Base-by-base conservation (phyloP, 2,329 filamentous ascomycete species). In the Diplodia scrobiculata region DNA sequence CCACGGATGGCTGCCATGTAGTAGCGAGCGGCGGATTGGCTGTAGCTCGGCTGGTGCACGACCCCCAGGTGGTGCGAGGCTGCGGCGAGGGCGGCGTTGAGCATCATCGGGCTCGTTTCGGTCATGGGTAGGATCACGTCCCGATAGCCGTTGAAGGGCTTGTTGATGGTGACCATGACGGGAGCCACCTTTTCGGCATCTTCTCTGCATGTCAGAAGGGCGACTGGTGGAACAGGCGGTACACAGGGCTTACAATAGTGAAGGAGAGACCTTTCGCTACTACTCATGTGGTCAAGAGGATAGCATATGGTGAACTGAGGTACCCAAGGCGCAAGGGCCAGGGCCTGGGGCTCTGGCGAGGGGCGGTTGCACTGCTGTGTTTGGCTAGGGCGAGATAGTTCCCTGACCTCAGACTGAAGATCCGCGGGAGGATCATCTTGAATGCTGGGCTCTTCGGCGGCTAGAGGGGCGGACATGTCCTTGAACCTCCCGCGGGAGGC, bases 401-500 rank as follows among this genome's bases (percentile, higher is more conserved):
- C 48, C 21, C 25, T 51, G 48, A 9, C 17, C 27, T 29, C 25
- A 13, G 25, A 19, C 13, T 17, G 48, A 19, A 17, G 21, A 29
- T 27, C 13, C 3, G 10, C 41, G 41, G 41, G 41, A 19, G 41
- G 41, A 45, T 19, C 41, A 19, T 19, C 9, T 45, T 4, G 41
- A 45, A 19, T 45, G 41, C 17, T 11, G 34, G 34, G 34, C 3
- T 36, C 34, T 36, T 36, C 13, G 25, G 32, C 27, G 29, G 53
- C 13, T 9, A 27, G 11, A 36, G 53, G 29, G 13, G 19, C n/a
- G 36, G 36, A 32, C 29, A 21, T 58, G 29, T 29, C 14, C 53
- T 58, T 58, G 53, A 58, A 38, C 32, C n/a, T 58, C 13, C 53
- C 53, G 21, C 53, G 32, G 9, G 29, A 36, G 6, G 32, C 32